These are phyloP conservation scores for Boletus insuetus DNA, from an alignment of 768 basidiomycete genomes.

Conservation along the genomic window DNA sequence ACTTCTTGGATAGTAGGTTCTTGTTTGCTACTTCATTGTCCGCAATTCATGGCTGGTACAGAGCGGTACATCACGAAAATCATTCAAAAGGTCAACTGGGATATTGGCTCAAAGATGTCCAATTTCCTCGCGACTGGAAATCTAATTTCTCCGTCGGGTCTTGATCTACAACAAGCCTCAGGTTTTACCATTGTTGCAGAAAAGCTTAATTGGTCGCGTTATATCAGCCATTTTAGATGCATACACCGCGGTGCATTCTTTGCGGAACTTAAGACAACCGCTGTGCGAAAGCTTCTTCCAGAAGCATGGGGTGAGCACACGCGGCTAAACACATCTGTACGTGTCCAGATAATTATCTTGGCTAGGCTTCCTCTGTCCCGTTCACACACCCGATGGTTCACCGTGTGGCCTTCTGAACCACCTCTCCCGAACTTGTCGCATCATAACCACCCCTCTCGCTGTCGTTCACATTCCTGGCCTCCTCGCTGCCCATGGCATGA, in stretches of 20 bases:
- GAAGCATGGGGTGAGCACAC: conserved; percentile 87
- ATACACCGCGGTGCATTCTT: conserved; percentile 99
- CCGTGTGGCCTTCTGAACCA: conserved; percentile 98
- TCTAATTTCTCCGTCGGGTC: conserved; percentile 88
- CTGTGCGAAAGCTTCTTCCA: conserved; percentile 92
- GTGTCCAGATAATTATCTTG: conserved; percentile 7
- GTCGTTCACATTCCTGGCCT: conserved; percentile 79
- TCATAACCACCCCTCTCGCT: conserved; percentile 74
- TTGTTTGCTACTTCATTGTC: background rate
- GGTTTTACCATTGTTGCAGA: conserved; percentile 99
- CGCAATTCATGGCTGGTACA: conserved; percentile 29
- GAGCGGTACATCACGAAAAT: conserved; percentile 81
- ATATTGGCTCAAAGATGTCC: conserved; percentile 83
- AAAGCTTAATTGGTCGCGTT: conserved; percentile 97
- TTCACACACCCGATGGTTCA: conserved; percentile 97
- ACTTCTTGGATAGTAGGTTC: conserved; percentile 82
- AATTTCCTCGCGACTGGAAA: conserved; percentile 99
- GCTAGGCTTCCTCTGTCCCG: conserved; percentile 93
- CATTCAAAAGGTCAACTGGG: conserved; percentile 77
- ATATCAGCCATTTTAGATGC: conserved; percentile 96
- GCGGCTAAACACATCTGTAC: background rate
- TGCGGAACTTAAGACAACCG: conserved; percentile 95
- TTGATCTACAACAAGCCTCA: conserved; percentile 95
- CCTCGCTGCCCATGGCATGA: conserved; percentile 90
- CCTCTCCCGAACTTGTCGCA: conserved; percentile 88